These are phyloP conservation scores for Nannizzia gypsea DNA, from an alignment of 2,329 filamentous ascomycete species.

Conservation along the genomic window DNA sequence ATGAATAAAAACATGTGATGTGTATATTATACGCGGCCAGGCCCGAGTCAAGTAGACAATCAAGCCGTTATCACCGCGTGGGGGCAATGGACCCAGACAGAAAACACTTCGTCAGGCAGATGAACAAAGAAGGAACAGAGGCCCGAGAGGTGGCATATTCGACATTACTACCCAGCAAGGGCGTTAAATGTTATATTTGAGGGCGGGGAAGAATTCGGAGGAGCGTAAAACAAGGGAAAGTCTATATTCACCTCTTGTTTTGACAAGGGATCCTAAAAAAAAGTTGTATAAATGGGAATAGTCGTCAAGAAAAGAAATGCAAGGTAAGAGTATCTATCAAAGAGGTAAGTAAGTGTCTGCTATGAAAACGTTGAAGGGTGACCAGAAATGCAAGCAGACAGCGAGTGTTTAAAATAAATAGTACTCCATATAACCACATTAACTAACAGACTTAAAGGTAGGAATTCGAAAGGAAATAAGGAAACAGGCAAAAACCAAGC, in stretches of 20 bases:
- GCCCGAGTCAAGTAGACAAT: not conserved
- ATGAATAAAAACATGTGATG: conserved; percentile 1
- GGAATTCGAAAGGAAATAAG: too few species aligned
- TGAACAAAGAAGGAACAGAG: not conserved
- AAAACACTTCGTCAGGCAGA: not conserved
- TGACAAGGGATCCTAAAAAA: not conserved
- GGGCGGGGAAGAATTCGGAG: not conserved
- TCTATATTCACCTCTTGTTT: conserved; percentile 3
- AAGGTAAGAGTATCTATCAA: not conserved
- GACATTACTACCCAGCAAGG: not conserved
- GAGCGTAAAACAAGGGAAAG: not conserved
- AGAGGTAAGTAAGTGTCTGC: not conserved
- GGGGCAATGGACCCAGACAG: not conserved
- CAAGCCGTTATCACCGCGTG: not conserved
- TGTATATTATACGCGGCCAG: not conserved
- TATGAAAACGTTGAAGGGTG: not conserved
- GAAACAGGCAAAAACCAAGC: too few species aligned
- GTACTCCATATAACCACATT: too few species aligned
- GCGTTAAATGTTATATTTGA: not conserved
- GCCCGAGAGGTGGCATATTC: not conserved
- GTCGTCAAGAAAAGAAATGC: too few species aligned
- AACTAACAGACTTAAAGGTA: too few species aligned
- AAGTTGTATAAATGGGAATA: not conserved
- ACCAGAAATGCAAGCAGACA: not conserved
- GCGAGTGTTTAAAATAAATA: not conserved